phyloP scores from a whole-genome alignment of 306 rosid genomes.

The Corylus americana region DNA sequence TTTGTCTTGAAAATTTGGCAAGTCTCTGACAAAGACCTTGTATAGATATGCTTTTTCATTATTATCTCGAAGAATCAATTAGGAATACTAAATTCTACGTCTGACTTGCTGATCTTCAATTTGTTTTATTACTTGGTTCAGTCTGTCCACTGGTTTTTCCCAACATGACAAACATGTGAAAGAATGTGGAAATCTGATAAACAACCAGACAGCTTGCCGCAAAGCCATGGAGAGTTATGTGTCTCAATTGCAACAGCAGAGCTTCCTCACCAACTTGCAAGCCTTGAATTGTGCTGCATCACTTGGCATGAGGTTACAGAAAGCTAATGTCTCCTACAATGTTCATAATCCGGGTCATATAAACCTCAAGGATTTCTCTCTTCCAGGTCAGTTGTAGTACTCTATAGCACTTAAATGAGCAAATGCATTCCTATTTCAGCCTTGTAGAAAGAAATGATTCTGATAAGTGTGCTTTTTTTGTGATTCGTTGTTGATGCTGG shows the following conservation, averaged over 20 bases:
- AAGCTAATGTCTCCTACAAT: conserved; percentile 46
- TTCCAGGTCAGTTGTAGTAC: conserved; percentile 55
- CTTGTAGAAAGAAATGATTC: conserved; percentile 8
- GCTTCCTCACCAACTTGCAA: conserved; percentile 70
- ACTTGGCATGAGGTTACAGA: conserved; percentile 61
- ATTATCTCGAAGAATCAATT: conserved; percentile 7
- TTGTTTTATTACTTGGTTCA: conserved; percentile 33
- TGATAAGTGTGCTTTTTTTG: conserved; percentile 23
- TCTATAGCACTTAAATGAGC: conserved; percentile 15
- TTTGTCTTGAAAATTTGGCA: neutral
- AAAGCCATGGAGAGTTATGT: conserved; percentile 50
- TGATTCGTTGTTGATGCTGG: conserved; percentile 17
- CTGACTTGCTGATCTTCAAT: conserved; percentile 34
- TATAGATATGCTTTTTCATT: conserved; percentile 7
- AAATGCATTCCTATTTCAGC: conserved; percentile 11
- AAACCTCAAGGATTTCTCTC: conserved; percentile 69
- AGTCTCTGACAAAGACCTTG: no score
- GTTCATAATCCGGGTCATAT: conserved; percentile 57
- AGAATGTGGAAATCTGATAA: conserved; percentile 47
- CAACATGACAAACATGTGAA: conserved; percentile 42
- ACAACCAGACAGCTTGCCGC: conserved; percentile 55
- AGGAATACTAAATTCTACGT: conserved; percentile 19
- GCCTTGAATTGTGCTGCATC: conserved; percentile 68
- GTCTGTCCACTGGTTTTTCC: conserved; percentile 66
- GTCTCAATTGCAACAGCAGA: conserved; percentile 60